phyloP scores from a whole-genome alignment of 768 basidiomycete genomes.

The Lentinus brumalis region DNA sequence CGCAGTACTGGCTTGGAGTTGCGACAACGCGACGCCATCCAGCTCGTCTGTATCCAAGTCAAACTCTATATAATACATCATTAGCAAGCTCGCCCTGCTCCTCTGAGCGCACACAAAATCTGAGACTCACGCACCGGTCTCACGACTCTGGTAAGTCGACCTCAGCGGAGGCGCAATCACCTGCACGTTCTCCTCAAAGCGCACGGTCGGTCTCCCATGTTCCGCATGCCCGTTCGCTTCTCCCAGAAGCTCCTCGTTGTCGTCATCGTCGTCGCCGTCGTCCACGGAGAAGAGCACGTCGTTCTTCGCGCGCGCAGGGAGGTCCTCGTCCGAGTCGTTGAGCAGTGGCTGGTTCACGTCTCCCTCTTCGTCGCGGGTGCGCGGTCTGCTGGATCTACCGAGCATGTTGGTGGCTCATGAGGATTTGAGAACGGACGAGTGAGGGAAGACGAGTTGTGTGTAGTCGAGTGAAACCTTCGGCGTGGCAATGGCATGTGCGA shows the following conservation, averaged over 20 bases:
- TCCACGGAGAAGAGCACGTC: slow-evolving; percentile 54
- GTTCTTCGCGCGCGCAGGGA: slow-evolving; percentile 32
- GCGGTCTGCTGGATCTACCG: slow-evolving; percentile 24
- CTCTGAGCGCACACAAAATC: background rate
- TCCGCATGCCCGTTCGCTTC: slow-evolving; percentile 1
- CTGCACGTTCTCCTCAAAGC: slow-evolving; percentile 70
- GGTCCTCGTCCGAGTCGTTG: slow-evolving; percentile 43
- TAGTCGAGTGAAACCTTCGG: background rate
- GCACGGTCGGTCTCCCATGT: slow-evolving; percentile 43
- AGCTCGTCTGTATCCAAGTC: slow-evolving; percentile 85
- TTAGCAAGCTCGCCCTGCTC: background rate
- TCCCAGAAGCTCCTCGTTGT: slow-evolving; percentile 37
- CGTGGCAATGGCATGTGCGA: no score
- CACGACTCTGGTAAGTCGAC: slow-evolving; percentile 76
- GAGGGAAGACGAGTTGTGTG: background rate
- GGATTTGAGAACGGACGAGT: background rate
- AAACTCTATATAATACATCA: slow-evolving; percentile 53
- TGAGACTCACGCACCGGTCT: slow-evolving; percentile 65
- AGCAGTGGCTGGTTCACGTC: slow-evolving; percentile 60
- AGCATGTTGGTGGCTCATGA: slow-evolving; percentile 25
- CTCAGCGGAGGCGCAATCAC: slow-evolving; percentile 68
- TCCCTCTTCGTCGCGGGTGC: slow-evolving; percentile 36
- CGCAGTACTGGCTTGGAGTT: slow-evolving; percentile 32
- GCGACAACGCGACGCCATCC: slow-evolving; percentile 48
- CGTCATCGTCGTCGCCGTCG: slow-evolving; percentile 55